A percentile compares a stretch with the other conserved stretches of the same genome.
Conservation (phyloP, 192 early-diverging fungal genomes). For the Coemansia sp. region DNA sequence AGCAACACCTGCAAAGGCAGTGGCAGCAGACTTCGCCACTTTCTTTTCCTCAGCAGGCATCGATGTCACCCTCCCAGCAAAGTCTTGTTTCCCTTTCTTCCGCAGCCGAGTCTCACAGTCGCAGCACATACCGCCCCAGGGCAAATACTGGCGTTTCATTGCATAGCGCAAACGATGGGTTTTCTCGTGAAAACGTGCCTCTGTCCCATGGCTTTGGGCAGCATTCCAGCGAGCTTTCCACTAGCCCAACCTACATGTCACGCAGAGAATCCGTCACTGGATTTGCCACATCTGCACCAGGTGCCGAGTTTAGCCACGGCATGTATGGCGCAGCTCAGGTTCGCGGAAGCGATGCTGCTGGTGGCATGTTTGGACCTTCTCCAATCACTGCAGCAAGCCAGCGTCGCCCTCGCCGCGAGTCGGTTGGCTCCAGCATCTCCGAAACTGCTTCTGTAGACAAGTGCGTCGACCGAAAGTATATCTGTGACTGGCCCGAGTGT, state of each 20-base stretch:
- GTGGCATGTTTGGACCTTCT: neutral
- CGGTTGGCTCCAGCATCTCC: conserved; percentile 19
- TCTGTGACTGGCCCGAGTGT: conserved; percentile 51
- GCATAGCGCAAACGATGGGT: neutral
- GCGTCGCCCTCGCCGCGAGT: conserved; percentile 20
- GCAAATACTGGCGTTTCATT: conserved; percentile 2
- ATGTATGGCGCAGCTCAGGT: neutral
- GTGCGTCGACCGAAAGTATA: conserved; percentile 43
- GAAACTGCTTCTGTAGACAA: conserved; percentile 3
- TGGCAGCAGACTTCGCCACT: neutral
- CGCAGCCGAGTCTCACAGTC: conserved; percentile 5
- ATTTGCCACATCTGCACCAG: conserved; percentile 4
- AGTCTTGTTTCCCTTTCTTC: neutral
- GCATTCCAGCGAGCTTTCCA: neutral
- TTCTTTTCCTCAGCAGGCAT: neutral
- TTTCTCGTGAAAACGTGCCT: neutral
- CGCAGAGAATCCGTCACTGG: conserved; percentile 20
- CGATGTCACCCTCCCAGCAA: neutral
- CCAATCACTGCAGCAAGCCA: neutral
- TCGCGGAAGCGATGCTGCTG: neutral
- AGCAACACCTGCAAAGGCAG: conserved; percentile 4
- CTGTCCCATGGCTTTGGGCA: neutral
- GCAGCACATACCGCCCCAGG: conserved; percentile 12
- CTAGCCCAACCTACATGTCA: conserved; percentile 1
- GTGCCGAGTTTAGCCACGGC: conserved; percentile 5